Percentiles rank a stretch among this genome's conserved stretches.
Conservation (phyloP, 139 green algal genomes). For the Closterium sp. region DNA sequence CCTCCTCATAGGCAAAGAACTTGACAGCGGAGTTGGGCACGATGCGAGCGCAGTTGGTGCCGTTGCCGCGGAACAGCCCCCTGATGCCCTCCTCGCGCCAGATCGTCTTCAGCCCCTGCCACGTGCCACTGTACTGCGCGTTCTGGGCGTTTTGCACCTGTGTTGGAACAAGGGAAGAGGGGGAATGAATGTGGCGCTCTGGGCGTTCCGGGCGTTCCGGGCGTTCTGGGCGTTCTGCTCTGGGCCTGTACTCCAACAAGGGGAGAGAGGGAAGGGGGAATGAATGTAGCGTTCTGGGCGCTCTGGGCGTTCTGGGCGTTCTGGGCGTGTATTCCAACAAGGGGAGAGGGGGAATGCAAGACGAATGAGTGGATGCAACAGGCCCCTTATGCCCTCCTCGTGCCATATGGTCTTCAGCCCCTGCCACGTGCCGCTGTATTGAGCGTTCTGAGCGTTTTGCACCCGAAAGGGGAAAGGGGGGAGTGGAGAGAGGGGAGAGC, state of each 20-base stretch:
- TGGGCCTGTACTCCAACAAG: no score
- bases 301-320: no score
- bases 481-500: no score
- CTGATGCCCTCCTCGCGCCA: slow-evolving; percentile 74
- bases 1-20: slow-evolving; percentile 95
- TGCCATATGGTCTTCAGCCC: slow-evolving; percentile 70
- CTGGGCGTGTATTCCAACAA: no score
- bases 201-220: no score
- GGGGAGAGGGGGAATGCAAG: no score
- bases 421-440: slow-evolving; percentile 79
- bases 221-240: no score
- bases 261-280: background rate
- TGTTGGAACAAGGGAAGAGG: no score
- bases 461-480: no score
- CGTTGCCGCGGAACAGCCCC: slow-evolving; percentile 96
- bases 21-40: slow-evolving; percentile 97
- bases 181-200: no score
- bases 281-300: no score
- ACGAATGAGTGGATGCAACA: no score
- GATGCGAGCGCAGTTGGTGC: slow-evolving; percentile 97
- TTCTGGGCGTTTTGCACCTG: slow-evolving; percentile 85
- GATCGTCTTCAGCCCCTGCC: slow-evolving; percentile 70
- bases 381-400: slow-evolving; percentile 60
- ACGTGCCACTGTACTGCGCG: slow-evolving; percentile 81
- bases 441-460: slow-evolving; percentile 73